Conservation (phyloP, 225 moss, liverwort and hornwort species). For the Lunularia cruciata region DNA sequence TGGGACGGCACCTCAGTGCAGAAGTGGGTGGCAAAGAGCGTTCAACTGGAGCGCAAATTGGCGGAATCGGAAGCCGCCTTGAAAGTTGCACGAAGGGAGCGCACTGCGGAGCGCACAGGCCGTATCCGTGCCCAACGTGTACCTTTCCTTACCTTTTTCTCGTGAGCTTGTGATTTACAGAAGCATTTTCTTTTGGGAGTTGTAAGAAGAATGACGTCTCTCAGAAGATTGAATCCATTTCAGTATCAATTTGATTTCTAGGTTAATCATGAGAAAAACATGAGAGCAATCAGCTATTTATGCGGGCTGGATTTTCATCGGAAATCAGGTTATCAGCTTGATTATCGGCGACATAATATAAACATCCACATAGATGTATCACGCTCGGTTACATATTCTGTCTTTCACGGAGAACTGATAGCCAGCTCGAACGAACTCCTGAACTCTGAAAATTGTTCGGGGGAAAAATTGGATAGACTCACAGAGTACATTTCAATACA, state of each 20-base stretch:
- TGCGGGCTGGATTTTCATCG: too few relatives aligned
- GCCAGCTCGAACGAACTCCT: too few relatives aligned
- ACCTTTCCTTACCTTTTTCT: background rate
- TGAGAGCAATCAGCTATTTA: too few relatives aligned
- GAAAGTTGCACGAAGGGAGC: constrained; percentile 39
- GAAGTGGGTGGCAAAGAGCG: constrained; percentile 22
- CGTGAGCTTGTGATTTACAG: background rate
- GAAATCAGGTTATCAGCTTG: too few relatives aligned
- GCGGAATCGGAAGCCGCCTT: constrained; percentile 31
- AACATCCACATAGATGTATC: too few relatives aligned
- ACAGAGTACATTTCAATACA: background rate
- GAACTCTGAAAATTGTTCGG: background rate
- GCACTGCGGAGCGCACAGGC: constrained; percentile 50
- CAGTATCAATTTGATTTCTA: too few relatives aligned
- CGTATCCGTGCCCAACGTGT: constrained; percentile 55
- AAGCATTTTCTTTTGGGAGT: too few relatives aligned
- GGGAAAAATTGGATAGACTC: background rate
- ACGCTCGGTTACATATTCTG: too few relatives aligned
- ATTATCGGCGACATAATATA: too few relatives aligned
- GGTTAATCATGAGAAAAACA: too few relatives aligned
- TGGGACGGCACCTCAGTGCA: constrained; percentile 24
- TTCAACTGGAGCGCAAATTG: constrained; percentile 30
- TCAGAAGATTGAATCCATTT: too few relatives aligned
- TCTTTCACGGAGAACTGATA: background rate
- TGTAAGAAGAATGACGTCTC: too few relatives aligned